Base-by-base conservation (phyloP, 768 basidiomycete species). In the Floccularia luteovirens region DNA sequence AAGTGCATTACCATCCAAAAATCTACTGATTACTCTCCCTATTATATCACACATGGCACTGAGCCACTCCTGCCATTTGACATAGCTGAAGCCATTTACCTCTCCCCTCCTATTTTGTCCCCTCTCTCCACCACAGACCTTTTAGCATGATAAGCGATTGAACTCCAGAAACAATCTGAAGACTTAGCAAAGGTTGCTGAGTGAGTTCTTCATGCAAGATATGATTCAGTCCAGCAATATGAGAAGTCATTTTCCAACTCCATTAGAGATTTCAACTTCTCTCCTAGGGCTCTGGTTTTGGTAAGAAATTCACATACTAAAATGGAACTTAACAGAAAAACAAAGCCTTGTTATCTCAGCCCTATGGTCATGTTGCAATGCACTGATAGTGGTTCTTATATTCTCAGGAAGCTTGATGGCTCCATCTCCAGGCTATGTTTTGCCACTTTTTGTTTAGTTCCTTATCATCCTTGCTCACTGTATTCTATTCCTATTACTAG, bases 11-110 rank as follows among this genome's bases (percentile, higher is more conserved):
- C 56, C 0, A 46, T 49, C 1, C 22, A 51, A 5, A 23, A 44
- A 5, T 23, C 47, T 0, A 61, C 55, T 1, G 52, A 55, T 2
- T 50, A 42, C 14, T 49, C 47, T 1, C 49, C 54, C 1, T 58
- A 34, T 31, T 41, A 46, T 21, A 19, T 34, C 8, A 8, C 19
- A 8, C 33, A 34, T 17, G 10, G 11, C 17, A 34, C 33, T 11
- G 33, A 34, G 10, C 33, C 33, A 34, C 33, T 34, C 8, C 33
- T 34, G 8, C 33, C 33, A 8, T 11, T 34, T 8, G 33, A 34
- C 17, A 11, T 34, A 34, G 17, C 33, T 8, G 33, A 34, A 19
- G 33, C 33, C 10, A 34, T 17, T 11, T 34, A 11, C 17, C 19
- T 34, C 10, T 10, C 8, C 8, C 11, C 10, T 11, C 11, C 11